These are phyloP conservation scores for Hirsutella rhossiliensis DNA, from an alignment of 2,329 filamentous ascomycete species.

Conservation along the genomic window DNA sequence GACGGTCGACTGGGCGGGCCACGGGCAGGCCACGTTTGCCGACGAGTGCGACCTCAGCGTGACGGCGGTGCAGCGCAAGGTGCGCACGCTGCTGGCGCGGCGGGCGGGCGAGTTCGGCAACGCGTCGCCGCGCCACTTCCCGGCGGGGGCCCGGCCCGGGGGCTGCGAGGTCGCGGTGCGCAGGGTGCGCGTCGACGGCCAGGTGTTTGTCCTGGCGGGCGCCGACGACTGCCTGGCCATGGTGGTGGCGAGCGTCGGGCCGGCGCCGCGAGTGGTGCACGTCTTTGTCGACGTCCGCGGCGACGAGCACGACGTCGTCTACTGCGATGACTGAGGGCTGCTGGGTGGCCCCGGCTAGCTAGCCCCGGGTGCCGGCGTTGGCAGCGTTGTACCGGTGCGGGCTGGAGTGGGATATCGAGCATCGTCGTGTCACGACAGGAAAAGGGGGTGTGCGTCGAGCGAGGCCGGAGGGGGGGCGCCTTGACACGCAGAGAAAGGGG, in stretches of 20 bases:
- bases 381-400: no score
- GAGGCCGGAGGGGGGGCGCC: no score
- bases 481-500: no score
- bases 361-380: no score
- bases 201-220: constrained; percentile 9
- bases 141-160: constrained; percentile 1
- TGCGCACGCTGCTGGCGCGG: constrained; percentile 9
- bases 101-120: constrained; percentile 6
- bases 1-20: constrained; percentile 14
- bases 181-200: constrained; percentile 10
- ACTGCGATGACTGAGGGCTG: background rate
- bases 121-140: background rate
- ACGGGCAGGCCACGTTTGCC: constrained; percentile 17
- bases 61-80: constrained; percentile 16
- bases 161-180: constrained; percentile 7
- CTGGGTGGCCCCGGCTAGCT: no score
- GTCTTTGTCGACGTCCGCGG: background rate
- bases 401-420: no score
- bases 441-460: no score
- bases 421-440: no score
- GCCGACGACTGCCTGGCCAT: constrained; percentile 14
- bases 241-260: constrained; percentile 9
- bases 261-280: background rate
- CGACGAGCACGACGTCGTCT: background rate
- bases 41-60: constrained; percentile 17